Base-by-base conservation (phyloP, 2,329 filamentous ascomycete genomes). In the Sclerotiophoma versabilis region DNA sequence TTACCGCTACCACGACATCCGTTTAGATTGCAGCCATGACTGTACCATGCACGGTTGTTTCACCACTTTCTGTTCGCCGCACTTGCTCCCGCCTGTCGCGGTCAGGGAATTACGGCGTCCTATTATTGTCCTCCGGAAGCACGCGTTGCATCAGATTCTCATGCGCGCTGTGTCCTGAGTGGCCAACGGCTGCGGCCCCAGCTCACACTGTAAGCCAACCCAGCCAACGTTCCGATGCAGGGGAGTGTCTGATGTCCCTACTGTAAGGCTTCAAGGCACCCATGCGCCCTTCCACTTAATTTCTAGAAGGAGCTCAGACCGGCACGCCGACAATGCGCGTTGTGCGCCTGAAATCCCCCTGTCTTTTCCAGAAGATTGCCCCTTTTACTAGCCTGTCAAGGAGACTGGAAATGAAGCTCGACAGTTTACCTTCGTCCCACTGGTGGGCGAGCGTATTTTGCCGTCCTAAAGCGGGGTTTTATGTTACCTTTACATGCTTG, bases 321-420 rank as follows among this genome's bases (percentile, higher is more conserved):
- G 57, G 41, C 41, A 49, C 49, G 51, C 55, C 63, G 61, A 56
- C 65, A 57, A 56, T 57, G 66, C 62, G 62, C 62, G 49, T 62
- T 61, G 66, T 62, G 64, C 64, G 56, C 60, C 58, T 41, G 33
- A 48, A 41, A 53, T 62, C 61, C 66, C 59, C 60, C 66, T 66
- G 64, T 62, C 63, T 66, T 69, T 75, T 75, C 72, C 61, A 69
- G 72, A 75, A 74, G 60, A 65, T 62, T 74, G 55, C 71, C 66
- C 69, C 71, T 71, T 72, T 71, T 57, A 62, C 64, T 59, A 55
- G 20, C 52, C 32, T 14, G 47, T 37, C 36, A 47, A 47, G 58
- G 57, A 64, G 48, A 46, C 52, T 59, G 54, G 60, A 60, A 57
- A 63, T 62, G 53, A 64, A 51, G 45, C 47, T 59, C 49, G 45